Evolutionary conservation across 1,284 basidiomycete genomes (phyloP).

Genomic region (Puccinia novopanici): DNA sequence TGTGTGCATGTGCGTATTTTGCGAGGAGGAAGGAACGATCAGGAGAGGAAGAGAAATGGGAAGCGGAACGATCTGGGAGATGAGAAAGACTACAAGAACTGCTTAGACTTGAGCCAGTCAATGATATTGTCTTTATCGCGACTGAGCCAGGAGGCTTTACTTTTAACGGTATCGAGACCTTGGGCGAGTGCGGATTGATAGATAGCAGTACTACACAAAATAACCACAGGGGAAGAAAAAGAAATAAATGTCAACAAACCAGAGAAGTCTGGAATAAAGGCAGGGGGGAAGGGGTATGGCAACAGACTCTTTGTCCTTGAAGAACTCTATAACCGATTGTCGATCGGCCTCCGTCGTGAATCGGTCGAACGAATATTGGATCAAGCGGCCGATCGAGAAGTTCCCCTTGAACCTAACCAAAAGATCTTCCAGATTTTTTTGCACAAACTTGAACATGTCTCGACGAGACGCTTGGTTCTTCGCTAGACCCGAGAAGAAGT

Average conservation of each 20-base stretch:
- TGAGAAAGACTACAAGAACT: slow-evolving; percentile 12
- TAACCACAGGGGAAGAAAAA: background rate
- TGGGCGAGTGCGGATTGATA: slow-evolving; percentile 68
- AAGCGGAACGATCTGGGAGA: no score
- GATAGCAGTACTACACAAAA: slow-evolving; percentile 55
- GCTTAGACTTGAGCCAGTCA: slow-evolving; percentile 65
- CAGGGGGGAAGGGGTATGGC: background rate
- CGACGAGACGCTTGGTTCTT: slow-evolving; percentile 58
- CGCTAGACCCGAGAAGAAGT: slow-evolving; percentile 58
- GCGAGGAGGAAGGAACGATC: background rate
- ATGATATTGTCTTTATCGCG: slow-evolving; percentile 66
- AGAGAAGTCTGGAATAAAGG: background rate
- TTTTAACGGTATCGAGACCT: slow-evolving; percentile 68
- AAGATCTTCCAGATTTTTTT: slow-evolving; percentile 58
- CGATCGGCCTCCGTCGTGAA: slow-evolving; percentile 73
- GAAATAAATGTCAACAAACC: background rate
- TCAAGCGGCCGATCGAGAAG: slow-evolving; percentile 57
- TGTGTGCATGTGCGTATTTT: background rate
- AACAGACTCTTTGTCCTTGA: slow-evolving; percentile 60
- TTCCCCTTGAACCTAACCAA: slow-evolving; percentile 67
- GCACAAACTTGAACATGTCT: slow-evolving; percentile 58
- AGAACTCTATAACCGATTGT: slow-evolving; percentile 68
- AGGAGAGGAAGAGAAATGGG: background rate
- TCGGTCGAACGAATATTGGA: slow-evolving; percentile 65
- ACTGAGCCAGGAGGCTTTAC: slow-evolving; percentile 67